Conservation (phyloP, 2,329 filamentous ascomycete species). For the Periconia sp. region DNA sequence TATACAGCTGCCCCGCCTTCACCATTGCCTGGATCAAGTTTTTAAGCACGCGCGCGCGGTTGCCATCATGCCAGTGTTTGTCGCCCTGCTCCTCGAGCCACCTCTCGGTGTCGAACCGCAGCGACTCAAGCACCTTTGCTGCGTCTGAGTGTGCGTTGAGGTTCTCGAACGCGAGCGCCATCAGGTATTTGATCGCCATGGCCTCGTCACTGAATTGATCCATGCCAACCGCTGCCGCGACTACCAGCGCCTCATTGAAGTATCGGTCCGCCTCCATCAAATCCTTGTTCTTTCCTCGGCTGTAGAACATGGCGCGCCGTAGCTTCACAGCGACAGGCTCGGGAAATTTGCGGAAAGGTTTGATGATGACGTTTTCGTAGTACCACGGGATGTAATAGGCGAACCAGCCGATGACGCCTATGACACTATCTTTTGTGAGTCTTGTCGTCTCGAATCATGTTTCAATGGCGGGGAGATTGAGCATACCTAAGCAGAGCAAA, state of each 20-base stretch:
- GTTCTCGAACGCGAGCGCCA: slow-evolving; percentile 78
- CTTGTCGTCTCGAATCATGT: background rate
- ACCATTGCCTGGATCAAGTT: slow-evolving; percentile 76
- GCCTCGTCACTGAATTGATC: slow-evolving; percentile 92
- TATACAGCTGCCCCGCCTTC: slow-evolving; percentile 83
- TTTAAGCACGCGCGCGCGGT: slow-evolving; percentile 67
- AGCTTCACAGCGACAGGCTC: slow-evolving; percentile 75
- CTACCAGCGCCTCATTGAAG: slow-evolving; percentile 76
- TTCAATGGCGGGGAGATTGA: background rate
- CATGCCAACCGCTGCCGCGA: slow-evolving; percentile 72
- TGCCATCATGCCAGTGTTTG: slow-evolving; percentile 43
- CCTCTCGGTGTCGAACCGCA: slow-evolving; percentile 66
- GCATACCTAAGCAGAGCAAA: slow-evolving; percentile 33
- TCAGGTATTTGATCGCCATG: slow-evolving; percentile 81
- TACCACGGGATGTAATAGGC: slow-evolving; percentile 50
- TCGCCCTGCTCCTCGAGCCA: slow-evolving; percentile 51
- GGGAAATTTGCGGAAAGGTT: slow-evolving; percentile 61
- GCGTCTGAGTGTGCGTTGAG: slow-evolving; percentile 70
- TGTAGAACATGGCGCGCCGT: slow-evolving; percentile 84
- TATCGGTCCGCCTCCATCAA: slow-evolving; percentile 77
- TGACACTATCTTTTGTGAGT: slow-evolving; percentile 32
- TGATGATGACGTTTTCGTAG: slow-evolving; percentile 51
- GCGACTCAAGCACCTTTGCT: slow-evolving; percentile 75
- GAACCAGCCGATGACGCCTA: slow-evolving; percentile 40
- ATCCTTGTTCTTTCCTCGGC: slow-evolving; percentile 65